Evolutionary conservation across 108 stramenopile genomes (phyloP).

Genomic region (Pseudonitzschia delicatissima): DNA sequence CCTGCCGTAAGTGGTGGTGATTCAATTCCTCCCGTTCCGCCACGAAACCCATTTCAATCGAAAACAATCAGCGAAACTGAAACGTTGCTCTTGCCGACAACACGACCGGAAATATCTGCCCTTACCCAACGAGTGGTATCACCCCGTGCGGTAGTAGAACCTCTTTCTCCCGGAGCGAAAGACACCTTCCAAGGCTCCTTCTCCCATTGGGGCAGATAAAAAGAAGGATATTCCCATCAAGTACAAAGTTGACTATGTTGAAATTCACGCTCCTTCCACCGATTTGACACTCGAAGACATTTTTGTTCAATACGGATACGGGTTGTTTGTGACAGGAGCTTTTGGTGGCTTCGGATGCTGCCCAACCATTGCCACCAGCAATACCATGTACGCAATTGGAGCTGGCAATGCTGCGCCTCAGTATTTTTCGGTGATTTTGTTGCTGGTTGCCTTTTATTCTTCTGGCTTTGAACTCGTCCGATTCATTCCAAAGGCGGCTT

Average conservation of each 20-base stretch:
- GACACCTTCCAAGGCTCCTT: neutral
- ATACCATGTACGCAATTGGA: conserved; percentile 59
- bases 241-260: conserved; percentile 15
- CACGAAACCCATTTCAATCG: neutral
- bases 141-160: no score
- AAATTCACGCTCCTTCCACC: conserved; percentile 26
- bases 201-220: neutral
- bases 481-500: conserved; percentile 69
- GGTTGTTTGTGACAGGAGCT: conserved; percentile 35
- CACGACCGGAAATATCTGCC: neutral
- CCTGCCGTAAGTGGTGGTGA: neutral
- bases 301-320: conserved; percentile 30
- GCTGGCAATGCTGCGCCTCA: conserved; percentile 49
- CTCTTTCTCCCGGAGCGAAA: neutral
- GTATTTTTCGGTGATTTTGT: conserved; percentile 38
- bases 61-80: neutral
- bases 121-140: neutral
- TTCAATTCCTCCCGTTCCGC: neutral
- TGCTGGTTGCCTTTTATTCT: conserved; percentile 48
- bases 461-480: conserved; percentile 54
- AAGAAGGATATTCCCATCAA: neutral
- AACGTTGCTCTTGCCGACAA: neutral
- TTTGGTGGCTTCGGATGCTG: conserved; percentile 43
- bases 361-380: conserved; percentile 45
- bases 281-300: conserved; percentile 27